Conservation (phyloP, 345 rosid genomes). For the Microthlaspi erraticum region DNA sequence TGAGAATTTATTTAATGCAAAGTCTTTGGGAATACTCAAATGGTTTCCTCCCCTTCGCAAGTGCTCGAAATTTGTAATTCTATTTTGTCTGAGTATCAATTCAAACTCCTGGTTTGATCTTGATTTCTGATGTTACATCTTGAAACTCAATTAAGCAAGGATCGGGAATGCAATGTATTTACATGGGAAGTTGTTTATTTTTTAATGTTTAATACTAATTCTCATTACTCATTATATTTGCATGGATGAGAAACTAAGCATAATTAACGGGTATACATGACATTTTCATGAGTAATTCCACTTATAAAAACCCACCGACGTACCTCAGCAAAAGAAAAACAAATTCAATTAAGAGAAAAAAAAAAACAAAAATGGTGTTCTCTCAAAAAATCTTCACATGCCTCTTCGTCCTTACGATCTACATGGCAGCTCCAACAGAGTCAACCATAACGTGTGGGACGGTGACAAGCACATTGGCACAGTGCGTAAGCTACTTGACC, state of each 20-base stretch:
- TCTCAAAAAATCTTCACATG: slow-evolving; percentile 41
- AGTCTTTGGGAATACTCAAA: not conserved
- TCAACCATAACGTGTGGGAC: slow-evolving; percentile 47
- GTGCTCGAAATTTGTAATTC: not conserved
- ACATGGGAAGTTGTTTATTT: slow-evolving; percentile 23
- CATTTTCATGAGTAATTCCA: slow-evolving; percentile 35
- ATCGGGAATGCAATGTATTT: slow-evolving; percentile 24
- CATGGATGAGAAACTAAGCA: slow-evolving; percentile 43
- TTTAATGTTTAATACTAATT: not conserved
- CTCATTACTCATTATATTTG: slow-evolving; percentile 19
- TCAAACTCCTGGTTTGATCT: not conserved
- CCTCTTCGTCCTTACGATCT: slow-evolving; percentile 16
- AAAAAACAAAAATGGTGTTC: slow-evolving; percentile 38
- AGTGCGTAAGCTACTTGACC: slow-evolving; percentile 49
- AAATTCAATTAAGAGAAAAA: not conserved
- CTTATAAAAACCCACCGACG: slow-evolving; percentile 41
- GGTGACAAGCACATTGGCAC: slow-evolving; percentile 37
- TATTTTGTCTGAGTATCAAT: not conserved
- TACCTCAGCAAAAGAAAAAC: not conserved
- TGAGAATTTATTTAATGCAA: not conserved
- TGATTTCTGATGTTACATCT: slow-evolving; percentile 2
- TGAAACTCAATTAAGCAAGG: slow-evolving; percentile 27
- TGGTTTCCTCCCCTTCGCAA: not conserved
- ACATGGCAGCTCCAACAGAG: slow-evolving; percentile 36
- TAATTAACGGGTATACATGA: slow-evolving; percentile 42